These are phyloP conservation scores for Pleurotus eryngii DNA, from an alignment of 768 basidiomycete genomes.

Conservation along the genomic window DNA sequence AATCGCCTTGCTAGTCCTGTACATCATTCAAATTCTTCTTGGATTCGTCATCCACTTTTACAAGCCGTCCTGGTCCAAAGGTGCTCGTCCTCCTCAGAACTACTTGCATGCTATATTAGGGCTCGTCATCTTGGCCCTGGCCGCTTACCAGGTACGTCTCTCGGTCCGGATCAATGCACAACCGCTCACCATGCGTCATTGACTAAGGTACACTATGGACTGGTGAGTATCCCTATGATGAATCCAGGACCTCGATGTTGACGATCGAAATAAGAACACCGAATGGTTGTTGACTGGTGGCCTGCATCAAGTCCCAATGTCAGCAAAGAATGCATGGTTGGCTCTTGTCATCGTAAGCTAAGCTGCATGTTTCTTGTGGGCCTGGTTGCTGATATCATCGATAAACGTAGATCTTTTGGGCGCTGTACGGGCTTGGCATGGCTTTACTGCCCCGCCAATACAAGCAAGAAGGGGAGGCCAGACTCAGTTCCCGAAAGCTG, in stretches of 20 bases:
- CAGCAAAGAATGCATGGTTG: conserved; percentile 44
- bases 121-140: conserved; percentile 48
- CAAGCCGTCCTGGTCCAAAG: conserved; percentile 38
- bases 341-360: conserved; percentile 38
- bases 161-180: conserved; percentile 3
- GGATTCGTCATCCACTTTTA: conserved; percentile 51
- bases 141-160: conserved; percentile 43
- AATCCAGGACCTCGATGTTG: neutral
- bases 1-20: conserved; percentile 49
- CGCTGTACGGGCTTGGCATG: conserved; percentile 39
- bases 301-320: conserved; percentile 31
- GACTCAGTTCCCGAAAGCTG: neutral
- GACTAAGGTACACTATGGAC: conserved; percentile 43
- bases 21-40: conserved; percentile 44
- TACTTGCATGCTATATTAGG: conserved; percentile 56
- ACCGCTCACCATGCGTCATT: neutral
- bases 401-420: conserved; percentile 41
- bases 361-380: neutral
- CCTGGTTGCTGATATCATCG: conserved; percentile 1
- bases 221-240: conserved; percentile 14
- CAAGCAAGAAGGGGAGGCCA: conserved; percentile 31
- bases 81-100: conserved; percentile 46
- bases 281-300: conserved; percentile 39
- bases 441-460: conserved; percentile 44
- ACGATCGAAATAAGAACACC: conserved; percentile 21